These are phyloP conservation scores for Carex littledalei DNA, from an alignment of 176 grass and related monocot genomes.

Conservation along the genomic window DNA sequence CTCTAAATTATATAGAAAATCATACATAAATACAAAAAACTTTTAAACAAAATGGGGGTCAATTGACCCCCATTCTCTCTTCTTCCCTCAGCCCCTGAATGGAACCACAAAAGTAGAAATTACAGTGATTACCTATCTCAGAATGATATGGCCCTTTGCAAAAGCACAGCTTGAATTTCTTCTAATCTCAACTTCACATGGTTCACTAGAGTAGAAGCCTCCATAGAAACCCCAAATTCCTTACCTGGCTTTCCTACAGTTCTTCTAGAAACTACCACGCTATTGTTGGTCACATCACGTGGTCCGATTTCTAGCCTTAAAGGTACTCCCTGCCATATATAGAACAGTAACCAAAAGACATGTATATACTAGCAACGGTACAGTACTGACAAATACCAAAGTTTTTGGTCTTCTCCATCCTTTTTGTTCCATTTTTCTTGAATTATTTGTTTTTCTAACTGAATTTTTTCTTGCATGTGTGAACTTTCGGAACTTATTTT, in stretches of 20 bases:
- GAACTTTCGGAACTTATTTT: neutral
- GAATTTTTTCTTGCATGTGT: neutral
- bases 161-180: slow-evolving; percentile 76
- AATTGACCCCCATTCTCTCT: too few relatives aligned
- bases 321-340: slow-evolving; percentile 59
- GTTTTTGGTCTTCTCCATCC: neutral
- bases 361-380: neutral
- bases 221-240: slow-evolving; percentile 91
- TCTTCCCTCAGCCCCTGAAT: neutral
- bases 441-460: neutral
- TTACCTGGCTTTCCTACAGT: slow-evolving; percentile 91
- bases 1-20: too few relatives aligned
- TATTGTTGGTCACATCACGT: slow-evolving; percentile 70
- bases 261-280: slow-evolving; percentile 73
- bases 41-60: too few relatives aligned
- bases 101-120: neutral
- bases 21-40: too few relatives aligned
- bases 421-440: neutral
- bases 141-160: slow-evolving; percentile 79
- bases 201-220: slow-evolving; percentile 50
- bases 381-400: neutral
- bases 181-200: slow-evolving; percentile 78
- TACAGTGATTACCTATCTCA: slow-evolving; percentile 61
- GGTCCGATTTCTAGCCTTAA: slow-evolving; percentile 83
- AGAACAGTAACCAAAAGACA: slow-evolving; percentile 16